Percentiles rank a stretch among this genome's conserved stretches.
These are phyloP conservation scores for Teunomyces kruisii DNA, from an alignment of 805 yeast species.

Conservation along the genomic window DNA sequence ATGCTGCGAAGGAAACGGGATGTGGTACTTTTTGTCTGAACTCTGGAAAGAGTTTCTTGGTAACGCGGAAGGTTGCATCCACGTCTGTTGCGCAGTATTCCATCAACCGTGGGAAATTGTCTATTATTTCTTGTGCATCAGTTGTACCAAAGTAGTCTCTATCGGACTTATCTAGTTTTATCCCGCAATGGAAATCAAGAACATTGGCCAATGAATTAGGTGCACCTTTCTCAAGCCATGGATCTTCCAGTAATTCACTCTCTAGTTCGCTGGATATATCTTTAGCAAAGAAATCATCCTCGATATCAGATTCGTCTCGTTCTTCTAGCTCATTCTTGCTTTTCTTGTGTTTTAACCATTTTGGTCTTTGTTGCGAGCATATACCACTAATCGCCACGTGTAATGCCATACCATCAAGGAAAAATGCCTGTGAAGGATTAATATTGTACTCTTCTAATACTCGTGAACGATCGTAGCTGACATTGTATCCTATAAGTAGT, in stretches of 20 bases:
- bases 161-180: conserved; percentile 60
- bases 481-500: conserved; percentile 84
- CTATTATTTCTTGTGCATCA: conserved; percentile 53
- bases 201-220: conserved; percentile 80
- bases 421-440: conserved; percentile 68
- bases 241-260: conserved; percentile 53
- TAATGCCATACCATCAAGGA: conserved; percentile 86
- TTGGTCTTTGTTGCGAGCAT: conserved; percentile 86
- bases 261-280: conserved; percentile 19
- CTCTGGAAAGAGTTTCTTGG: conserved; percentile 64
- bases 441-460: conserved; percentile 80
- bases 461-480: conserved; percentile 87
- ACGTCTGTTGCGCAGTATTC: conserved; percentile 88
- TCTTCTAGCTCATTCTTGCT: conserved; percentile 22
- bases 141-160: conserved; percentile 63
- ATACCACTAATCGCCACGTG: conserved; percentile 91
- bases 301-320: conserved; percentile 19
- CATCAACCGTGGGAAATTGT: conserved; percentile 61
- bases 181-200: conserved; percentile 73
- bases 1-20: conserved; percentile 90
- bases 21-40: conserved; percentile 77
- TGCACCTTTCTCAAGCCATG: conserved; percentile 81
- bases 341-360: conserved; percentile 64
- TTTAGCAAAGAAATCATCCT: conserved; percentile 20
- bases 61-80: conserved; percentile 67